Evolutionary conservation across 805 yeast genomes (phyloP), one percentile per base, ranked within the genome.

Genomic region (Metschnikowia amazonensis): DNA sequence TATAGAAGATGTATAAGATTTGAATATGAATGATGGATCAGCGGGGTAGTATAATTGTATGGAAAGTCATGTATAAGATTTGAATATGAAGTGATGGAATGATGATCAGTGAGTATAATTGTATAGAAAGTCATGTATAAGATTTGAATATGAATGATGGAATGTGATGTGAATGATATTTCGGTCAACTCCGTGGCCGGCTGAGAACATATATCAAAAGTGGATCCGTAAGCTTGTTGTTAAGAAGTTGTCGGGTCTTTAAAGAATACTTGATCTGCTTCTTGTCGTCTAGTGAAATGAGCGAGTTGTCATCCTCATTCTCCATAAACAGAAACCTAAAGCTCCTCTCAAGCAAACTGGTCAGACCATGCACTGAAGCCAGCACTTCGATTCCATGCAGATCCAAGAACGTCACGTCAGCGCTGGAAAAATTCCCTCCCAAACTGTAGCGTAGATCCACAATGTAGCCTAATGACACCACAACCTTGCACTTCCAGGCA

Each of bases 401-500:
- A 3, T 45, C 48, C 24, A 55, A 46, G 29, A 50, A 51, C 14
- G 36, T 33, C 13, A 48, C 34, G 21, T 60, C 63, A 3, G 42
- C 46, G 6, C 29, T 29, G 17, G 41, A 16, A 3, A 40, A 31
- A 8, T 51, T 42, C 8, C 36, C 21, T 14, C 53, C 50, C 21
- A 59, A 24, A 20, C 45, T 44, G 36, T 44, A 45, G 21, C 64
- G 50, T 27, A 60, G 32, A 29, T 51, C 50, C 8, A 54, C 51
- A 28, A 61, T 36, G 33, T 51, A 55, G 16, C 56, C 57, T 5
- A 60, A 38, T 2, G 62, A 47, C 13, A 60, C 54, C 38, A 49
- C 51, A 13, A 60, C 37, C 14, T 53, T 52, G 41, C 63, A 59
- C 23, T 53, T 60, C 66, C 66, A 62, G 3, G 41, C 31, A 11